Evolutionary conservation across 805 yeast species (phyloP).

Genomic region (Nakazawaea siamensis): DNA sequence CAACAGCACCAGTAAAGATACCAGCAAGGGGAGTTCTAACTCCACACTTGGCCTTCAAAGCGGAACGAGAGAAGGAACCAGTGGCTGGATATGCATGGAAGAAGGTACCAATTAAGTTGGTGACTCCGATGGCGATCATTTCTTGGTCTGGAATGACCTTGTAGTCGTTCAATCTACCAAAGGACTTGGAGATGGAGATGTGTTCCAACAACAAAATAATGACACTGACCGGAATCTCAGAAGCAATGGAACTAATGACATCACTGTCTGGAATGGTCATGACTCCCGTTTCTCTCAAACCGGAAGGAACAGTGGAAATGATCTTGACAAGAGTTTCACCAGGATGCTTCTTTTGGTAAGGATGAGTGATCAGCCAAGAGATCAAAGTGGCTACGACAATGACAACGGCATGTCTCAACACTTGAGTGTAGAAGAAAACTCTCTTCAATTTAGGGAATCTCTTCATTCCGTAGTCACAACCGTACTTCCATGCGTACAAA

Average conservation of each 20-base stretch:
- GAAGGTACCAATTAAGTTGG: conserved; percentile 85
- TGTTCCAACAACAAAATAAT: conserved; percentile 83
- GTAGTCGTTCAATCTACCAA: conserved; percentile 88
- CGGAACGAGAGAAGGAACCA: conserved; percentile 92
- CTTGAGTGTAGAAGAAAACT: conserved; percentile 61
- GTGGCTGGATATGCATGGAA: conserved; percentile 94
- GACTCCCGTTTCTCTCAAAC: conserved; percentile 69
- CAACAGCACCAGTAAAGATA: conserved; percentile 83
- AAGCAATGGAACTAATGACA: conserved; percentile 50
- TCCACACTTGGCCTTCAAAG: conserved; percentile 90
- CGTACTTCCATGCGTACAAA: conserved; percentile 65
- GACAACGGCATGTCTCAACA: conserved; percentile 74
- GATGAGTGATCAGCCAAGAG: conserved; percentile 67
- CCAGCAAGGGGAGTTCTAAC: conserved; percentile 94
- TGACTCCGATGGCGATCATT: conserved; percentile 85
- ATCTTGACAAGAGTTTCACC: conserved; percentile 44
- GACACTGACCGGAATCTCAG: conserved; percentile 79
- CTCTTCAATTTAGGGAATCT: conserved; percentile 49
- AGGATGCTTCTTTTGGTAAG: conserved; percentile 27
- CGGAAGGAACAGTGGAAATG: conserved; percentile 76
- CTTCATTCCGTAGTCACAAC: conserved; percentile 51
- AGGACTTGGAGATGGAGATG: conserved; percentile 88
- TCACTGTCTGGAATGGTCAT: conserved; percentile 52
- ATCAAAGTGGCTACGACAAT: conserved; percentile 78
- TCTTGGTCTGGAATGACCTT: conserved; percentile 91